A percentile compares a stretch with the other conserved stretches of the same genome.
These are phyloP conservation scores for Abortiporus biennis DNA, from an alignment of 1,284 basidiomycete genomes.

Conservation along the genomic window DNA sequence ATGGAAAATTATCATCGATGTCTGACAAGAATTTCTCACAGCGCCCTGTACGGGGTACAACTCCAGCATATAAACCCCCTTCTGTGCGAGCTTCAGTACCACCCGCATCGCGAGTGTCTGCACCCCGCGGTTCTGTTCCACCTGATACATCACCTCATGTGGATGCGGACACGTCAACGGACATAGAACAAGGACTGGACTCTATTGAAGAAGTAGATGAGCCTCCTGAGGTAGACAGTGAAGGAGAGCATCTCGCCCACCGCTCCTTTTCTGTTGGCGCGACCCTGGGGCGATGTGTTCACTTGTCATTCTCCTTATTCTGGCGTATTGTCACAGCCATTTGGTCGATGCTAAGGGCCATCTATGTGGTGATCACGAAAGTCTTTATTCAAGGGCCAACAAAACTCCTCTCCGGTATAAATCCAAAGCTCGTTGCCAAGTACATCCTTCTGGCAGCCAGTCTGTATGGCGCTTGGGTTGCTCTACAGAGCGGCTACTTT, in stretches of 20 bases:
- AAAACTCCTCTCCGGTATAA: conserved; percentile 29
- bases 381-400: conserved; percentile 39
- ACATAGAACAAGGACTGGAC: conserved; percentile 43
- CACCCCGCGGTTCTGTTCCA: conserved; percentile 23
- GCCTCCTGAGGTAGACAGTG: conserved; percentile 13
- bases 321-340: conserved; percentile 17
- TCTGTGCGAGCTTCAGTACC: conserved; percentile 29
- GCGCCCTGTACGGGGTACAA: conserved; percentile 14
- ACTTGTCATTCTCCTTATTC: conserved; percentile 27
- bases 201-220: conserved; percentile 55
- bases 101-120: conserved; percentile 24
- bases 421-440: conserved; percentile 30
- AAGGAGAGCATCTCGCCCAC: conserved; percentile 8
- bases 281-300: conserved; percentile 38
- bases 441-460: conserved; percentile 34
- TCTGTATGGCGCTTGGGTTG: conserved; percentile 38
- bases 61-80: conserved; percentile 7
- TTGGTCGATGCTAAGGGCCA: conserved; percentile 20
- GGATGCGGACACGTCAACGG: conserved; percentile 29
- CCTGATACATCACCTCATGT: conserved; percentile 13
- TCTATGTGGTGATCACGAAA: conserved; percentile 36
- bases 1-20: neutral
- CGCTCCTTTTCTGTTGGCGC: conserved; percentile 39
- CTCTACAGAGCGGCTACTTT: conserved; percentile 29
- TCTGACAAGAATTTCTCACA: conserved; percentile 7